Base-by-base conservation (phyloP, 2,329 filamentous ascomycete genomes). In the Sordariomycetes sp. region DNA sequence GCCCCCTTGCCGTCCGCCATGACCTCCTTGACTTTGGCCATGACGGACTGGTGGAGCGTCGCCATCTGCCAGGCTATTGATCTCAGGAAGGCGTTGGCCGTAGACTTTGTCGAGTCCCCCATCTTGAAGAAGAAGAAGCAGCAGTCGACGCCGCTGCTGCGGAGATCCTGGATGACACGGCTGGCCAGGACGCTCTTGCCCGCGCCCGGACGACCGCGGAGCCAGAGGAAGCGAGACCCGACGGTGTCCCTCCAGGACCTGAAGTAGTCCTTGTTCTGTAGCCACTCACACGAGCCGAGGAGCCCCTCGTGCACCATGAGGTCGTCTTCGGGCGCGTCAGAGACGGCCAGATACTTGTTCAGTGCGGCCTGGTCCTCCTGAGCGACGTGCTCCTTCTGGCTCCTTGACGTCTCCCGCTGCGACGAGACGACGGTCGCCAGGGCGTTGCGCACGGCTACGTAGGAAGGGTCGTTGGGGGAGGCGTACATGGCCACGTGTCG, bases 401-500 rank as follows among this genome's bases (percentile, higher is more conserved):
- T 15, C 24, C 17, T 17, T 2, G 25, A 8, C 39, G 36, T 3
- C 5, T n/a, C 7, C 25, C 57, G 34, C 3, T 53, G 25, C 15
- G 35, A 32, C 2, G 61, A 56, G 1, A 64, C 54, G 1, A 61
- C 52, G 0, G 58, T 63, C 0, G 64, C 63, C 2, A 68, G 35
- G 1, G 65, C 61, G 35, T 69, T 69, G 5, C 63, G 58, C 1
- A 70, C 58, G 0, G 62, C 60, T 1, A 63, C 28, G 28, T 67
- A 70, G 1, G 62, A 61, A 1, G 64, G 55, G 12, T 70, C 66
- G 17, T 50, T 52, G 1, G 22, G 59, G 0, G 61, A 62, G 7
- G 61, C 54, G 42, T 62, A 70, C 53, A 62, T 63, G 48, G 66
- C 66, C 6, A 69, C 62, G 20, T 64, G 56, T 2, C 65, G 63